Percentiles rank a stretch among this genome's conserved stretches.
phyloP scores from a whole-genome alignment of 202 grass and related monocot genomes.

The Sporobolus alterniflorus region DNA sequence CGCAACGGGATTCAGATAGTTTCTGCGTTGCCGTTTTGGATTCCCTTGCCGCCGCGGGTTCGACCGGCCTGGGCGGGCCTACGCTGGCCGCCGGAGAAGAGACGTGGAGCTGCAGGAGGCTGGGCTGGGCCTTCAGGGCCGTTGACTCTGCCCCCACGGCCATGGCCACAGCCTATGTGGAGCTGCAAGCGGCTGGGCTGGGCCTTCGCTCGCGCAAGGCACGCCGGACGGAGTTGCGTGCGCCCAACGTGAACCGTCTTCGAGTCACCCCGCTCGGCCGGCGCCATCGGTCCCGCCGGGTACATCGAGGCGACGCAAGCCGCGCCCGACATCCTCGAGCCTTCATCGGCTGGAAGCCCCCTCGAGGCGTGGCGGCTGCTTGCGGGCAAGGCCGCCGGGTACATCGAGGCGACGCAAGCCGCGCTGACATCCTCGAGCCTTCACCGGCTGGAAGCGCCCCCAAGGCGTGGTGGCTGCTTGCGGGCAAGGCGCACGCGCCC shows the following conservation, averaged over 20 bases:
- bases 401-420: neutral
- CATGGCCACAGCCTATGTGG: neutral
- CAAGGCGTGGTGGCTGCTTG: neutral
- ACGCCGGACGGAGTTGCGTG: neutral
- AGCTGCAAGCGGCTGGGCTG: neutral
- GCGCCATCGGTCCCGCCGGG: neutral
- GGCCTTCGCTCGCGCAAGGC: neutral
- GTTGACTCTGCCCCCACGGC: neutral
- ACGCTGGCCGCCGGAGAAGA: no score
- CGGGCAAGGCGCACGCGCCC: neutral
- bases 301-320: neutral
- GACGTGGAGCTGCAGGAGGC: neutral
- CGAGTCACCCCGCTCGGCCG: no score
- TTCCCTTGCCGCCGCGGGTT: no score
- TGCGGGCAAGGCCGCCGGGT: neutral
- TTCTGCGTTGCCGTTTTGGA: no score
- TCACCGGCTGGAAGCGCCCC: neutral
- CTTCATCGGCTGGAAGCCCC: neutral
- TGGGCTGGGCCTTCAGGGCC: neutral
- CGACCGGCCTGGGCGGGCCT: no score
- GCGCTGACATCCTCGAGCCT: neutral
- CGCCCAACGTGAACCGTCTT: no score
- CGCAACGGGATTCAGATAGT: no score
- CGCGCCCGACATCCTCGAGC: neutral
- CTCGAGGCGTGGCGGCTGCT: neutral